A percentile compares a stretch with the other conserved stretches of the same genome.
phyloP scores from a whole-genome alignment of 2,329 filamentous ascomycete genomes.

The Calonectria hawksworthii region DNA sequence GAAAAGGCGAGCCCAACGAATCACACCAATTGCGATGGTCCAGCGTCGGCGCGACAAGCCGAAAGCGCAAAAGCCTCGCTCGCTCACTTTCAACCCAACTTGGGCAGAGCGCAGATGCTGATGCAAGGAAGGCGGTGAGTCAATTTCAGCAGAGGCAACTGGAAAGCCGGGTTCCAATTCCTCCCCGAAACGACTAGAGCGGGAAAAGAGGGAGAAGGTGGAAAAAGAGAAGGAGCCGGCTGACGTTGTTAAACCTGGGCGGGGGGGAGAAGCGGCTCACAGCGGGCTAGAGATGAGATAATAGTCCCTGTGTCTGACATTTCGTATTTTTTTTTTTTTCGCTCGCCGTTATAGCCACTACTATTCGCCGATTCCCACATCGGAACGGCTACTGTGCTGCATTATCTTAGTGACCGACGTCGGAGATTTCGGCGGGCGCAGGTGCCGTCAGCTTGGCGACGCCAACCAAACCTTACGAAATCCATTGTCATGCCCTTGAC shows the following conservation, averaged over 20 bases:
- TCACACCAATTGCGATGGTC: background rate
- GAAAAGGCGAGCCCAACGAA: background rate
- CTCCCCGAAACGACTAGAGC: background rate
- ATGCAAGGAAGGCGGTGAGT: background rate
- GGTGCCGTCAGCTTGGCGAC: background rate
- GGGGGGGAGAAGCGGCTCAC: background rate
- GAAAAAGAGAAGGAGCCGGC: background rate
- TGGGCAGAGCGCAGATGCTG: background rate
- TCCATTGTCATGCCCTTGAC: background rate
- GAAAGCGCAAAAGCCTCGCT: background rate
- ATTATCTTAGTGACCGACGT: slow-evolving; percentile 20
- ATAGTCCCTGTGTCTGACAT: slow-evolving; percentile 11
- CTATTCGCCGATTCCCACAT: slow-evolving; percentile 14
- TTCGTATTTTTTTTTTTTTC: background rate
- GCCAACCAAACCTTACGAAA: background rate
- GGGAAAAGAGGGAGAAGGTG: too few species aligned
- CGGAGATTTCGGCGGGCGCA: slow-evolving; percentile 19
- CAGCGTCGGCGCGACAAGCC: background rate
- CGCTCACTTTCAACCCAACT: background rate
- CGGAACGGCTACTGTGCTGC: background rate
- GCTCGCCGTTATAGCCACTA: background rate
- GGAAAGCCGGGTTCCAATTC: background rate
- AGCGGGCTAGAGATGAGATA: slow-evolving; percentile 4
- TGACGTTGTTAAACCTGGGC: background rate
- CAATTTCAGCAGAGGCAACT: slow-evolving; percentile 5